phyloP scores from a whole-genome alignment of 1,284 basidiomycete species.

The Meira nashicola region DNA sequence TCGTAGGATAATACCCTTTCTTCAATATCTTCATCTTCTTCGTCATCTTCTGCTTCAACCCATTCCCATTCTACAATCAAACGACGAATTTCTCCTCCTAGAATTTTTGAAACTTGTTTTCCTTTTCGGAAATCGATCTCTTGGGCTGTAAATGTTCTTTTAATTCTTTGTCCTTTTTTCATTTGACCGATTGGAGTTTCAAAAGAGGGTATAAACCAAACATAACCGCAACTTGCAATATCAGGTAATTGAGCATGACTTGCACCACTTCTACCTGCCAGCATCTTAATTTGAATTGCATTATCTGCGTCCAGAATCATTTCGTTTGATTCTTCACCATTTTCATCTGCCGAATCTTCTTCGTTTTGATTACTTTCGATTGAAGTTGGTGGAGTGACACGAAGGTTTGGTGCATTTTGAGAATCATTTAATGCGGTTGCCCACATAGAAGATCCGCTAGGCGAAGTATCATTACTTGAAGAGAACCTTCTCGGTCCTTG shows the following conservation, averaged over 20 bases:
- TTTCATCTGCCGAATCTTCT: background rate
- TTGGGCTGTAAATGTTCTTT: slow-evolving; percentile 27
- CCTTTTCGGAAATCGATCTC: slow-evolving; percentile 52
- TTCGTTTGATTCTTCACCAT: slow-evolving; percentile 8
- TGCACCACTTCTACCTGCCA: slow-evolving; percentile 45
- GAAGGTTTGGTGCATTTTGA: no score
- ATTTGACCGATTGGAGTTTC: slow-evolving; percentile 28
- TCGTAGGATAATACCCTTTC: background rate
- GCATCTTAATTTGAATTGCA: slow-evolving; percentile 47
- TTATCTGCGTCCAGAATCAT: slow-evolving; percentile 45
- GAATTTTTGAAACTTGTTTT: slow-evolving; percentile 14
- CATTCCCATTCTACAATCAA: slow-evolving; percentile 50
- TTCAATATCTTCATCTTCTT: slow-evolving; percentile 3
- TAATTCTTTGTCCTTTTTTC: slow-evolving; percentile 9
- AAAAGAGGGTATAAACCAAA: slow-evolving; percentile 52
- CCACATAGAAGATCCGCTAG: no score
- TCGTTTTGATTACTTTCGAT: no score
- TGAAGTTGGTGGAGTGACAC: no score
- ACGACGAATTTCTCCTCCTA: slow-evolving; percentile 31
- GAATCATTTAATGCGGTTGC: no score
- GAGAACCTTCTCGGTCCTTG: no score
- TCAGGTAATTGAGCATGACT: slow-evolving; percentile 48
- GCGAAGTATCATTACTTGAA: no score
- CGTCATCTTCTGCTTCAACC: slow-evolving; percentile 18
- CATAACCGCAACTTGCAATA: slow-evolving; percentile 45